A percentile compares a stretch with the other conserved stretches of the same genome.
These are phyloP conservation scores for Tephrocybe sp. DNA, from an alignment of 768 basidiomycete genomes.

Conservation along the genomic window DNA sequence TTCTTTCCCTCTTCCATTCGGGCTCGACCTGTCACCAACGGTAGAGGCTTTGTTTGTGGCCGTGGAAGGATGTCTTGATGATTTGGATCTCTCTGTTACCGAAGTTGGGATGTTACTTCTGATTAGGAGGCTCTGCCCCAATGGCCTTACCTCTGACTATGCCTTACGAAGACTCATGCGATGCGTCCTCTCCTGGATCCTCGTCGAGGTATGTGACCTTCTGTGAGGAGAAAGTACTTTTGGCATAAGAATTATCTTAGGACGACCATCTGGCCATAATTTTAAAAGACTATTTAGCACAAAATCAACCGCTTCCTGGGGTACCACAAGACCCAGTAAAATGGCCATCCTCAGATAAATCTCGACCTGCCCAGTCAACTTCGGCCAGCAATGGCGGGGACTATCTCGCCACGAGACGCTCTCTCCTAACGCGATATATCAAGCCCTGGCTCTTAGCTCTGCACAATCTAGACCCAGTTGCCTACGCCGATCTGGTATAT, in stretches of 20 bases:
- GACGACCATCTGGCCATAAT: constrained; percentile 66
- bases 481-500: constrained; percentile 54
- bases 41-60: constrained; percentile 72
- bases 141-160: constrained; percentile 69
- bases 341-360: constrained; percentile 52
- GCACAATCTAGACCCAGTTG: constrained; percentile 54
- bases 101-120: constrained; percentile 73
- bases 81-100: constrained; percentile 70
- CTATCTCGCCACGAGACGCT: constrained; percentile 60
- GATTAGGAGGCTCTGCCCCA: constrained; percentile 71
- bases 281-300: constrained; percentile 65
- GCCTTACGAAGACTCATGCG: constrained; percentile 59
- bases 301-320: constrained; percentile 58
- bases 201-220: constrained; percentile 53
- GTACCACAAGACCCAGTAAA: constrained; percentile 42
- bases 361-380: constrained; percentile 34
- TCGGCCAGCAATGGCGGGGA: constrained; percentile 63
- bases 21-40: constrained; percentile 67
- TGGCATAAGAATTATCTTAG: constrained; percentile 27
- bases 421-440: constrained; percentile 54
- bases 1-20: constrained; percentile 65
- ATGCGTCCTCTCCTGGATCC: constrained; percentile 64
- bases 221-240: background rate
- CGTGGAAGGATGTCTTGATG: constrained; percentile 67
- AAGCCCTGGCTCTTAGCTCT: constrained; percentile 68